Conservation (phyloP, 257 asterid genomes). For the Asclepias syriaca region DNA sequence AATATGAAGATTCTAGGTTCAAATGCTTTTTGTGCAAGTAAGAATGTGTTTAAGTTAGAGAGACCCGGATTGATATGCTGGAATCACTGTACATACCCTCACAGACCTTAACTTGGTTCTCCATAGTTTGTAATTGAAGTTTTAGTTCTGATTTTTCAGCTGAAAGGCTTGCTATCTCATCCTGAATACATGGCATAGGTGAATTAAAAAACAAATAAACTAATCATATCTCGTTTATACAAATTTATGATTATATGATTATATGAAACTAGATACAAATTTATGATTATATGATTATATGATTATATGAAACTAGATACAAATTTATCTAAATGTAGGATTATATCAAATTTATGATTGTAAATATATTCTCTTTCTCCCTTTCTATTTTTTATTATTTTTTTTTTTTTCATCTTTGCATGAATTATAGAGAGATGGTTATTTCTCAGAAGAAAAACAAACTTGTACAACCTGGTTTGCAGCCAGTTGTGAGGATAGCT, state of each 20-base stretch:
- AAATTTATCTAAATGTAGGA: too few species aligned
- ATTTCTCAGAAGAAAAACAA: not conserved
- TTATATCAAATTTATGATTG: not conserved
- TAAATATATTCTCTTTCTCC: too few species aligned
- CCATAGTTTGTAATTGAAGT: constrained; percentile 15
- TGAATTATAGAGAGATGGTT: not conserved
- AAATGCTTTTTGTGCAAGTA: not conserved
- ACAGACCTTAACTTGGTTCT: constrained; percentile 5
- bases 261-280: too few species aligned
- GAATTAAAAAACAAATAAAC: not conserved
- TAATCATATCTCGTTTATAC: not conserved
- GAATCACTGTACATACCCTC: constrained; percentile 9
- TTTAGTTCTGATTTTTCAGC: constrained; percentile 16
- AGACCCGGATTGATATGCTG: not conserved
- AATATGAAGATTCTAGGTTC: too few species aligned
- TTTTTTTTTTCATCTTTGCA: too few species aligned
- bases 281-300: too few species aligned
- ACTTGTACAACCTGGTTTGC: constrained; percentile 16
- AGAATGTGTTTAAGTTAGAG: not conserved
- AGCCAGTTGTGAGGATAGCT: constrained; percentile 10
- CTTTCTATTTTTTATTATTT: too few species aligned
- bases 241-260: too few species aligned
- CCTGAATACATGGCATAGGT: not conserved
- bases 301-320: too few species aligned
- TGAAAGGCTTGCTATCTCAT: constrained; percentile 12